Base-by-base conservation (phyloP, 768 basidiomycete species). In the Panaeolus cyanescens region DNA sequence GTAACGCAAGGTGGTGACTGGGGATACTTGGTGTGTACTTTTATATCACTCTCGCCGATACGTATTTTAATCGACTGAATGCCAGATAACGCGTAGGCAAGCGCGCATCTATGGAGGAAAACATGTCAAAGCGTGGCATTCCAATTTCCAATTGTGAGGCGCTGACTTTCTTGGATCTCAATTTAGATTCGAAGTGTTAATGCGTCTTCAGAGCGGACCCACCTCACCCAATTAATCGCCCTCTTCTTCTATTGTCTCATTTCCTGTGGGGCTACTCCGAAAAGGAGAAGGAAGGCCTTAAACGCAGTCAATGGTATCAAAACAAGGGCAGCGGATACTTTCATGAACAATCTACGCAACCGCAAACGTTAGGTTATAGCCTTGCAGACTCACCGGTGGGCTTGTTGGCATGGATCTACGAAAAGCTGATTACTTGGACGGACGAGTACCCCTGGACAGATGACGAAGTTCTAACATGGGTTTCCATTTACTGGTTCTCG, bases 401-500 rank as follows among this genome's bases (percentile, higher is more conserved):
- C 3, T 62, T 82, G 31, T 72, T 83, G 19, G 80, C 75, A 3
- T 82, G 81, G 81, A 80, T 83, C 36, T 83, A 80, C 56, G 81
- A 50, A n/a, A 50, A 50, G 15, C 45, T 50, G 1, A 28, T 50
- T 13, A 13, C 15, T 20, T 50, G 45, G 45, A 50, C 45, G 3
- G 45, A 50, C 15, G 25, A 5, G 2, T 50, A 50, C n/a, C 45
- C 45, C 12, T 50, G 45, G 45, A 30, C 22, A 3, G 45, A 50
- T 50, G 45, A 50, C 1, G 45, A 50, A 50, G 85, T 85, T 1
- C 61, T 86, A 28, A 84, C 81, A 0, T 86, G 84, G 84, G 66
- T 85, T 10, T 84, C 83, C 2, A 74, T 85, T 10, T 85, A 81
- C 66, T 81, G 77, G 76, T 84, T 86, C 71, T 85, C 85, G 4